Evolutionary conservation across 208 protist species (phyloP).

Genomic region (Leishmania gerbilli): DNA sequence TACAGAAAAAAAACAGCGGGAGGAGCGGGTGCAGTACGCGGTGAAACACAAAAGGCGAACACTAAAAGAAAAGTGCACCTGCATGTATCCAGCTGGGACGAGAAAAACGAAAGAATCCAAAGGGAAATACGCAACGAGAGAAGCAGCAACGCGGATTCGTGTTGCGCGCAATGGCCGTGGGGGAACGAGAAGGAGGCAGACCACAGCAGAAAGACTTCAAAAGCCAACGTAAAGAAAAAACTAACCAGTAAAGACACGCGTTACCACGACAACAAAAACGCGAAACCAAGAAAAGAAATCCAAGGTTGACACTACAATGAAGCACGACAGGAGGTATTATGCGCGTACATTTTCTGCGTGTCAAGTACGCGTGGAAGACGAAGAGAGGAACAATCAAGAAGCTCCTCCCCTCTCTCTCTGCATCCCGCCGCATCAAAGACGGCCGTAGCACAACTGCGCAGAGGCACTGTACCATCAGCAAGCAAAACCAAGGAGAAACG

Average conservation of each 20-base stretch:
- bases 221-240: slow-evolving; percentile 1
- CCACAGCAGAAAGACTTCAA: background rate
- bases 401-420: background rate
- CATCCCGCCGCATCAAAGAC: background rate
- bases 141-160: background rate
- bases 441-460: background rate
- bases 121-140: background rate
- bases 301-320: slow-evolving; percentile 8
- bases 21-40: background rate
- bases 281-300: background rate
- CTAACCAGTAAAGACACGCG: background rate
- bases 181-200: background rate
- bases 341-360: background rate
- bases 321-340: background rate
- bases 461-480: background rate
- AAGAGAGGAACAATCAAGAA: background rate
- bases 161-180: background rate
- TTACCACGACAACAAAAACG: background rate
- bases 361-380: too few relatives aligned
- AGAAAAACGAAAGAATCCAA: background rate
- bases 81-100: background rate
- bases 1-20: background rate
- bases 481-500: background rate
- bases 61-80: background rate
- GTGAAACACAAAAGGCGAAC: background rate